Conservation (phyloP, 305 asterid genomes). For the Coffea humblotiana region DNA sequence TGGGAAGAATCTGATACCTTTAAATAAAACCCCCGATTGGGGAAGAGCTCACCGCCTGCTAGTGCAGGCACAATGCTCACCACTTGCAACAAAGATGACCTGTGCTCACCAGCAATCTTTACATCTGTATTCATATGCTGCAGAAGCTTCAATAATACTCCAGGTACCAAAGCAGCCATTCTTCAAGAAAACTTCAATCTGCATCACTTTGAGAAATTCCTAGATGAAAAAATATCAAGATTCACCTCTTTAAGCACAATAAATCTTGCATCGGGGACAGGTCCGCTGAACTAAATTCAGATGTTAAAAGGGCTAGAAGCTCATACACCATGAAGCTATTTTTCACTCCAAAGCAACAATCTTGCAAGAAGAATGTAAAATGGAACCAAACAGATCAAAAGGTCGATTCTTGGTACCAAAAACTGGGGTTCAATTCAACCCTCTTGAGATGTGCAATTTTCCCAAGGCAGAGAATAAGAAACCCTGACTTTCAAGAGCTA, state of each 20-base stretch:
- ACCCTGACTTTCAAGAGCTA: slow-evolving; percentile 16
- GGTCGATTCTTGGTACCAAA: slow-evolving; percentile 10
- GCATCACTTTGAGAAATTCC: slow-evolving; percentile 39
- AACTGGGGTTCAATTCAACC: slow-evolving; percentile 13
- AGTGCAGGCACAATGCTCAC: slow-evolving; percentile 96
- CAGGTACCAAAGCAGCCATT: slow-evolving; percentile 95
- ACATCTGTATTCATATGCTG: slow-evolving; percentile 99
- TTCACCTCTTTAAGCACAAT: background rate
- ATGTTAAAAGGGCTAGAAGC: background rate
- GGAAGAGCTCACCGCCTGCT: slow-evolving; percentile 92
- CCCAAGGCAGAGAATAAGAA: background rate
- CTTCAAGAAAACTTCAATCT: slow-evolving; percentile 25
- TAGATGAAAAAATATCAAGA: slow-evolving; percentile 34
- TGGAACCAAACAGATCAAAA: slow-evolving; percentile 31
- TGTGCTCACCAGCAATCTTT: slow-evolving; percentile 92
- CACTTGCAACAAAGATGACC: slow-evolving; percentile 85
- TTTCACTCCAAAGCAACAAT: background rate
- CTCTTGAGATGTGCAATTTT: slow-evolving; percentile 14
- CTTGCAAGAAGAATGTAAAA: background rate
- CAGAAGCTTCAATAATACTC: slow-evolving; percentile 84
- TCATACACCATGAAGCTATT: background rate
- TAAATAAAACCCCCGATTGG: slow-evolving; percentile 90
- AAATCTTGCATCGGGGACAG: slow-evolving; percentile 14
- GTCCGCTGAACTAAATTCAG: background rate
- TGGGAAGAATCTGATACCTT: slow-evolving; percentile 99